A percentile compares a stretch with the other conserved stretches of the same genome.
Evolutionary conservation across 2,329 filamentous ascomycete genomes (phyloP).

Genomic region (Didymella pomorum): DNA sequence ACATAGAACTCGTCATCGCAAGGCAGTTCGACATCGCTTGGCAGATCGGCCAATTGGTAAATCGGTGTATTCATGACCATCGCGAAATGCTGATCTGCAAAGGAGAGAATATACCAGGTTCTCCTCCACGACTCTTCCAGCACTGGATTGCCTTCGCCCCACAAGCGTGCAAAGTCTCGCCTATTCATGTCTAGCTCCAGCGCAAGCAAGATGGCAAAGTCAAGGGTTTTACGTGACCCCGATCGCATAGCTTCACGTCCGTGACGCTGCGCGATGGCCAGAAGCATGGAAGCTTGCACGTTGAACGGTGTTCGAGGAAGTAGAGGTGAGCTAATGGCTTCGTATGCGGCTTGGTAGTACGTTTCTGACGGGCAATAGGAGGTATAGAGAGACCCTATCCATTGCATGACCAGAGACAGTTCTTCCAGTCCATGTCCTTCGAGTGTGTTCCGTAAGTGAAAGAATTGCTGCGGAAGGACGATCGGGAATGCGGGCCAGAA

Average conservation of each 20-base stretch:
- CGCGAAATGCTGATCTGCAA: constrained; percentile 81
- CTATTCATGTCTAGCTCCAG: constrained; percentile 80
- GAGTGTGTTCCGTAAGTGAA: constrained; percentile 32
- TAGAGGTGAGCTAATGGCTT: constrained; percentile 29
- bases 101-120: constrained; percentile 85
- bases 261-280: constrained; percentile 77
- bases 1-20: constrained; percentile 79
- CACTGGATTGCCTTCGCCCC: constrained; percentile 70
- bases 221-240: constrained; percentile 71
- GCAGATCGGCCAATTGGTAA: constrained; percentile 70
- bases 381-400: constrained; percentile 45
- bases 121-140: constrained; percentile 84
- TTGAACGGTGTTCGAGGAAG: constrained; percentile 57
- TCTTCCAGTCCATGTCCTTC: constrained; percentile 33
- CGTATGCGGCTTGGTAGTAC: constrained; percentile 34
- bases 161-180: constrained; percentile 68
- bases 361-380: constrained; percentile 42
- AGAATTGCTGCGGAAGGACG: constrained; percentile 57
- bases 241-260: constrained; percentile 71
- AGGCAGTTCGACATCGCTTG: constrained; percentile 73
- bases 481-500: constrained; percentile 65
- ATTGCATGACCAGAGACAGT: constrained; percentile 40
- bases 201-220: constrained; percentile 72
- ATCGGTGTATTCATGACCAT: constrained; percentile 76
- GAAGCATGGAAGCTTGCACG: constrained; percentile 78